Evolutionary conservation across 192 early-diverging fungal species (phyloP).

Genomic region (Coemansia sp.): DNA sequence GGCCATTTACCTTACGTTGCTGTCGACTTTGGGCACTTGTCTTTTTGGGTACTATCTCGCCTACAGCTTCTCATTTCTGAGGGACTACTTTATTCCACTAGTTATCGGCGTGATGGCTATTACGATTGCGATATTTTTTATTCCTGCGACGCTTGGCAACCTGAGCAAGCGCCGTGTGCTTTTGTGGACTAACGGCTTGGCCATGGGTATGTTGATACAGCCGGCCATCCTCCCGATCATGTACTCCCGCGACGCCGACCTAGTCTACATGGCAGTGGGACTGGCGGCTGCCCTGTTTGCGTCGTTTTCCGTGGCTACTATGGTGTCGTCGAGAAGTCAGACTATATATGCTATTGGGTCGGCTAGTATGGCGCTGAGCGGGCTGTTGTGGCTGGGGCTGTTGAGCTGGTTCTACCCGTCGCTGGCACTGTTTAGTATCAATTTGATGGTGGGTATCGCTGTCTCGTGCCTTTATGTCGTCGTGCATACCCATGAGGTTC

Average conservation of each 20-base stretch:
- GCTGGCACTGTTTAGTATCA: constrained; percentile 2
- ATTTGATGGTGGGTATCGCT: constrained; percentile 18
- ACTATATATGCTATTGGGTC: constrained; percentile 27
- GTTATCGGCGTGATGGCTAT: background rate
- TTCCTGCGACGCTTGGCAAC: constrained; percentile 17
- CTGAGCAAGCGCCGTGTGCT: constrained; percentile 17
- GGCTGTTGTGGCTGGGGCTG: constrained; percentile 24
- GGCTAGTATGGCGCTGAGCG: background rate
- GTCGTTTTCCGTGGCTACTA: constrained; percentile 28
- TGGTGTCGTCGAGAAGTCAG: constrained; percentile 22
- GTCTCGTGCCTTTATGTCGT: constrained; percentile 26
- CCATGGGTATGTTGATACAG: constrained; percentile 14
- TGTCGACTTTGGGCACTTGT: constrained; percentile 8
- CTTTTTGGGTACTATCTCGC: constrained; percentile 21
- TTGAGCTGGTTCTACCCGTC: constrained; percentile 25
- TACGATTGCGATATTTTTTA: background rate
- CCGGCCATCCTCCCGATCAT: constrained; percentile 12
- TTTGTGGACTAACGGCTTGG: constrained; percentile 16
- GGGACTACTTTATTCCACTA: background rate
- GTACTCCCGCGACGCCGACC: constrained; percentile 4
- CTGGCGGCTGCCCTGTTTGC: constrained; percentile 18
- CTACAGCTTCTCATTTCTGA: background rate
- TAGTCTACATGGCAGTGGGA: constrained; percentile 28
- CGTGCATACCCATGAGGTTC: constrained; percentile 30
- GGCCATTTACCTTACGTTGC: constrained; percentile 28